phyloP scores from a whole-genome alignment of 768 basidiomycete species.

The Leccinum subtestaceum region DNA sequence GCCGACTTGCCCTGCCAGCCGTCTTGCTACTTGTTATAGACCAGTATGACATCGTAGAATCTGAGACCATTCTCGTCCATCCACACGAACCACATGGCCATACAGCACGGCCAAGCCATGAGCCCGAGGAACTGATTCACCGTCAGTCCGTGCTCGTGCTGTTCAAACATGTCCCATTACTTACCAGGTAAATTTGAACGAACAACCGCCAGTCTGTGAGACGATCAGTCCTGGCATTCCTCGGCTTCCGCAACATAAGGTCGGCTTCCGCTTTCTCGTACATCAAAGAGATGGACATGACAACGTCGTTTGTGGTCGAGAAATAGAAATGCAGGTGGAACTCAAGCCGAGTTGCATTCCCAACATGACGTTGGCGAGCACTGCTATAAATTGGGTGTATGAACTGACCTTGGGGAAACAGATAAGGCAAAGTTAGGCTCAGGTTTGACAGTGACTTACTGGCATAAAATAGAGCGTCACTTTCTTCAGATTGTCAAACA shows the following conservation, averaged over 20 bases:
- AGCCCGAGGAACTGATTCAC: no score
- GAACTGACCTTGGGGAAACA: conserved; percentile 40
- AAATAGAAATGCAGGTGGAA: conserved; percentile 54
- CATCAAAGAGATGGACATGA: conserved; percentile 50
- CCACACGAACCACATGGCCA: conserved; percentile 41
- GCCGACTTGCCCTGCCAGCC: conserved; percentile 35
- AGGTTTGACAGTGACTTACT: conserved; percentile 19
- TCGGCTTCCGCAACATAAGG: conserved; percentile 47
- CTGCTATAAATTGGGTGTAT: conserved; percentile 57
- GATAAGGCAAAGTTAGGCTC: not conserved
- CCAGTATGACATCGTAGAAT: conserved; percentile 38
- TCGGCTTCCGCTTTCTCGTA: conserved; percentile 52
- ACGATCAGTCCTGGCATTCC: conserved; percentile 49
- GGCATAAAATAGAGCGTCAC: conserved; percentile 45
- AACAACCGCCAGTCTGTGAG: conserved; percentile 50
- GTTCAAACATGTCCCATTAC: conserved; percentile 11
- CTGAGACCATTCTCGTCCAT: conserved; percentile 38
- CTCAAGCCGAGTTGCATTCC: conserved; percentile 59
- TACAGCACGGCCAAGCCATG: conserved; percentile 12
- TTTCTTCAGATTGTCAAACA: conserved; percentile 60
- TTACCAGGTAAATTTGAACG: conserved; percentile 45
- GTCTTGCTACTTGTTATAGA: conserved; percentile 38
- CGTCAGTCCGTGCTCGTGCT: conserved; percentile 3
- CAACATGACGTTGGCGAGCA: conserved; percentile 53
- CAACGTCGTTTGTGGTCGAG: conserved; percentile 51